Evolutionary conservation across 2,329 filamentous ascomycete species (phyloP), one percentile per base, ranked within the genome.

Genomic region (Talaromyces funiculosus): DNA sequence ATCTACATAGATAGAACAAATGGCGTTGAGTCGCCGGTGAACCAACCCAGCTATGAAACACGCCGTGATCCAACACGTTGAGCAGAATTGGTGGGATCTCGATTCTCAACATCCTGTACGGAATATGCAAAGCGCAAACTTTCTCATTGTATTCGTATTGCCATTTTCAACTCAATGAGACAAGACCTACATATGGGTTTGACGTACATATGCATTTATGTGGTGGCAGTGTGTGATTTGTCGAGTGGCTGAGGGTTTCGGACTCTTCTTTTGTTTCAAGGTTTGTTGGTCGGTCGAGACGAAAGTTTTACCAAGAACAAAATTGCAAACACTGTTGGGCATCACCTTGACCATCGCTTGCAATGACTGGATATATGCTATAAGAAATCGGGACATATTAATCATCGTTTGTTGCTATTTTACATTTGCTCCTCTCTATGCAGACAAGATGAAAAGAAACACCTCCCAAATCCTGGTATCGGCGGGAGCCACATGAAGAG

Each of bases 401-500:
- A 33, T 38, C 22, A 26, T 59, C 9, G 45, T 59, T 57, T 29
- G 43, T 57, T 57, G 57, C 57, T 59, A 59, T 59, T 59, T 59
- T 59, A 59, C 57, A 59, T 3, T 59, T 59, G 57, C 57, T 59
- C 57, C 57, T 59, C 45, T 59, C 57, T 59, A 59, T 59, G 57
- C 57, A 59, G 57, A 53, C 26, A 51, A 59, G 47, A 59, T 42
- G 37, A 45, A 57, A 57, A 29, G 29, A 35, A 45, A 57, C 37
- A 35, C 29, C 24, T 57, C 26, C 40, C 54, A 24, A 29, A 42
- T 33, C 45, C 29, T 51, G 29, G 35, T 35, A 51, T 51, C 47
- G 18, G 51, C 16, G 29, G 33, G 38, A 33, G 40, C 54, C 38
- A 57, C 43, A 53, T 42, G n/a, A 33, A 53, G 53, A 42, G 22